Evolutionary conservation across 495 filamentous ascomycete genomes (phyloP), one percentile per base, ranked within the genome.

Genomic region (Cryomyces antarcticus): DNA sequence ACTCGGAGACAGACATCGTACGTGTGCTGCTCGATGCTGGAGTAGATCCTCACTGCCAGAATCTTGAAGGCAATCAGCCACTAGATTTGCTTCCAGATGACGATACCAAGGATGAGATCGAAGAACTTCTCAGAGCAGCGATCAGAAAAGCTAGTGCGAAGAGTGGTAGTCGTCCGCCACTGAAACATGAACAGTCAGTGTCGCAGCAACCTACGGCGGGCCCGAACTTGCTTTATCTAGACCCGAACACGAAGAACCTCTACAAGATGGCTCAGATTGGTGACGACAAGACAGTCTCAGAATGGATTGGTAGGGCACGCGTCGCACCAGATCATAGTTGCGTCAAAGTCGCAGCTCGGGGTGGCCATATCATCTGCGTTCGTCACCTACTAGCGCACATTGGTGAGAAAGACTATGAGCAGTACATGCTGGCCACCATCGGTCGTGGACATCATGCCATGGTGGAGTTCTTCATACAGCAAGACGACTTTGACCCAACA

Each of bases 401-500:
- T 2, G 38, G 49, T 0, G 66, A 69, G 41, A 76, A 77, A 12
- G 75, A 93, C 49, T 38, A 46, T 5, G 57, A 61, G 31, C 96
- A 88, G 0, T 92, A 92, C 3, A 93, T 97, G 71, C 69, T 94
- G 29, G 84, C 84, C 31, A 84, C 89, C 2, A 94, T 97, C 43
- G 89, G 89, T 6, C 75, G 86, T 43, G 86, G 86, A 7, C 89
- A 92, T 54, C 65, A 82, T 28, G 77, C 77, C 38, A 80, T 93
- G 33, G 72, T 97, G 31, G 67, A 77, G 38, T 69, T 93, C 7
- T 68, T 97, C 5, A 66, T 95, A 2, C 73, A 75, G 43, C 81
- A 88, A 46, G 72, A 73, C 28, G 66, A 71, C 5, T 89, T 94
- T 48, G 73, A 93, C 47, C 83, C 86, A 4, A 82, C 78, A 5